Evolutionary conservation across 169 alveolate species (phyloP), one percentile per base, ranked within the genome.

Genomic region (Plasmodium falciparum): DNA sequence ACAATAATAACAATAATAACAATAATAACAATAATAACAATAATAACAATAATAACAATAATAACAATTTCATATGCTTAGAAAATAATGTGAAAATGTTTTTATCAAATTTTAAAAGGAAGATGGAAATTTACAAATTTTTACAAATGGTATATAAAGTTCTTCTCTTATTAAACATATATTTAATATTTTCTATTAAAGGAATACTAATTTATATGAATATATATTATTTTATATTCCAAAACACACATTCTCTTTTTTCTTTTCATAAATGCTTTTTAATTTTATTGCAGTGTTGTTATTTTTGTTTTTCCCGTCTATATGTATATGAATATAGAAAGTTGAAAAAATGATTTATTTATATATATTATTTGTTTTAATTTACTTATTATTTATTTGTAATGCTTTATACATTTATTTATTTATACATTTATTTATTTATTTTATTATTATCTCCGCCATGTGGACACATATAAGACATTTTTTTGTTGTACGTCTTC

Each of bases 101-200:
- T 69, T 69, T 76, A 20, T 62, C 75, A 2, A 50, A 65, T 52
- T 76, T 76, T 52, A 76, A 76, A 65, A 76, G 59, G 20, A 62
- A 50, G 20, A 76, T 26, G 71, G 78, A 76, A 76, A 9, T 76
- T 3, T 69, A 26, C 26, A 45, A 58, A 11, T 63, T 76, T 69
- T 24, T 76, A 76, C 63, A 65, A n/a, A 45, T 9, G 26, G 50
- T 39, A 15, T 50, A 76, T 76, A 76, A 65, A 15, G 52, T 70
- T 12, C 24, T 66, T 65, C 49, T 65, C 33, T n/a, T 76, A 22
- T 20, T 43, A 8, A 22, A 56, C 59, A 76, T 76, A 65, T 50
- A 65, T 29, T 65, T 70, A 43, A 50, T 76, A 29, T 69, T 76
- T 54, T 69, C 63, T 33, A 66, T 69, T 3, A 76, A 52, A 70